Conservation (phyloP, 2,329 filamentous ascomycete species). For the Torrubiellomyces zombiae region DNA sequence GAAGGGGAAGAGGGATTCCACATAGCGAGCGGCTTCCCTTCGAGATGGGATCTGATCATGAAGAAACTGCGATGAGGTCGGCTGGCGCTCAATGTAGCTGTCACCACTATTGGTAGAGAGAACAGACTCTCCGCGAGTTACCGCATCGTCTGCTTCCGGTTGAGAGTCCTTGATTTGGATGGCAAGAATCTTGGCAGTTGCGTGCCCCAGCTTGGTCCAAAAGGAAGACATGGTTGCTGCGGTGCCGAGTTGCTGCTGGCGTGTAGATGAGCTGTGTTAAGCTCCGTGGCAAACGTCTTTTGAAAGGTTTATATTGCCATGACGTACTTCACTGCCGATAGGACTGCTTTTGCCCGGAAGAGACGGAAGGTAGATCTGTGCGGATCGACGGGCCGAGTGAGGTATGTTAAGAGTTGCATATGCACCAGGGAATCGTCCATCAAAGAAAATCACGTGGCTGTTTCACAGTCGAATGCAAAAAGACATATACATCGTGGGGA, state of each 20-base stretch:
- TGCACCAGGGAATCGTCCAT: no score
- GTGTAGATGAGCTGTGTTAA: background rate
- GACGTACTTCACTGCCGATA: no score
- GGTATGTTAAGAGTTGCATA: no score
- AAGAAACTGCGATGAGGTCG: slow-evolving; percentile 59
- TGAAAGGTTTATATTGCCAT: no score
- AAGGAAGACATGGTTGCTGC: slow-evolving; percentile 16
- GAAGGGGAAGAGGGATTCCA: slow-evolving; percentile 69
- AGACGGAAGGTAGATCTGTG: no score
- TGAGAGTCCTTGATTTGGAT: slow-evolving; percentile 56
- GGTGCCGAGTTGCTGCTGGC: background rate
- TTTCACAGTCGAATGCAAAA: no score
- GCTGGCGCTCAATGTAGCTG: slow-evolving; percentile 69
- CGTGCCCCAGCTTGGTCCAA: slow-evolving; percentile 48
- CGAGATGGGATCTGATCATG: slow-evolving; percentile 42
- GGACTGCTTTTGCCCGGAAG: no score
- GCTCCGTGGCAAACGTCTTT: no score
- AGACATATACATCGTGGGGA: no score
- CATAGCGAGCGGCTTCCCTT: slow-evolving; percentile 39
- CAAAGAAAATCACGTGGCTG: no score
- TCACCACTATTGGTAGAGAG: slow-evolving; percentile 58
- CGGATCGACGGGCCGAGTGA: no score
- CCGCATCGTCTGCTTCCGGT: slow-evolving; percentile 33
- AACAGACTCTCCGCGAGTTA: slow-evolving; percentile 63
- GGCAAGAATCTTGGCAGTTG: slow-evolving; percentile 61